Evolutionary conservation across 2,329 filamentous ascomycete genomes (phyloP), one percentile per base, ranked within the genome.

Genomic region (Paraphaeosphaeria sporulosa): DNA sequence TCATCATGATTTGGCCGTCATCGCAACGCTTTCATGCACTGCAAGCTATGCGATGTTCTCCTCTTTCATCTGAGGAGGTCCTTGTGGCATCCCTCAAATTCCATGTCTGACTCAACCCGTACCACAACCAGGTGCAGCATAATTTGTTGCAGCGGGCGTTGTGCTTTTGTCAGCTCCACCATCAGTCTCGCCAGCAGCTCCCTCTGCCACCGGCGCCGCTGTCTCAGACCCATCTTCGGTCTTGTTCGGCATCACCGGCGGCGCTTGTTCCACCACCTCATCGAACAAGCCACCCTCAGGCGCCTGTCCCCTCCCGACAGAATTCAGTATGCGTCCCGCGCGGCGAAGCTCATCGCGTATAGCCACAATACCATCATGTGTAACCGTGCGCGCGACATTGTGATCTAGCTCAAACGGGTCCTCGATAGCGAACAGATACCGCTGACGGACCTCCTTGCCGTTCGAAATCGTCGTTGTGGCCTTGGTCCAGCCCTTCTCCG

Each of bases 361-460:
- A 0, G 89, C 86, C 1, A 92, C 89, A 64, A 96, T 92, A 2
- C 93, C 92, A 61, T 89, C 86, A 71, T 94, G 91, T 7, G 90
- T 93, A 0, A 97, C 93, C 0, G 93, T 96, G 52, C 92, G 84
- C 3, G 91, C 94, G 36, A 97, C 90, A 68, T 97, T 97, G 78
- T 97, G 93, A 43, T 93, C 89, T 2, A 89, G 79, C 79, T 97
- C 93, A 71, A 97, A 97, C 0, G 94, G 94, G 74, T 97, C 94
- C 74, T 97, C 94, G 61, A 97, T 94, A 34, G 92, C 92, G 66
- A 97, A 91, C 4, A 97, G 84, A 75, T 93, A 96, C 13, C 93
- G 87, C 71, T 93, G 87, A 2, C 91, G 87, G 15, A 94, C 85
- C 71, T 93, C 91, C 67, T 90, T 91, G 54, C 77, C 71, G 61